These are phyloP conservation scores for Aspergillus ostianus DNA, from an alignment of 495 filamentous ascomycete species.

Conservation along the genomic window DNA sequence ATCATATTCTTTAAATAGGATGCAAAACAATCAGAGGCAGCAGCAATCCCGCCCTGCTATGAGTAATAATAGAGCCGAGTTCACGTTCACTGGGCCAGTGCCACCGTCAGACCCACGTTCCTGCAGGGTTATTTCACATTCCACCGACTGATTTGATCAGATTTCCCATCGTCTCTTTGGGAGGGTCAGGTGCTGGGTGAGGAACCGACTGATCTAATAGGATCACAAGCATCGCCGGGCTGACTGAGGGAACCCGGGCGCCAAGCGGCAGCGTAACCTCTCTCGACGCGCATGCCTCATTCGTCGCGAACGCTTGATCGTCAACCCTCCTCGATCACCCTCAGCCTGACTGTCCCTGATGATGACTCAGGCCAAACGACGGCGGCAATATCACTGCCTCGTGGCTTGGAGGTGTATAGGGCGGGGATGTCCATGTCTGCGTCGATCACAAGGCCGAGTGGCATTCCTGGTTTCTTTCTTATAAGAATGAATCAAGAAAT, in stretches of 20 bases:
- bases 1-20: not conserved
- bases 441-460: conserved; percentile 13
- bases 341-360: conserved; percentile 18
- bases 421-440: not conserved
- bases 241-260: conserved; percentile 17
- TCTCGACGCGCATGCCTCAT: conserved; percentile 6
- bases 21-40: not conserved
- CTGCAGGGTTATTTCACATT: conserved; percentile 4
- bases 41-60: not conserved
- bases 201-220: conserved; percentile 14
- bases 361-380: conserved; percentile 19
- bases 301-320: conserved; percentile 5
- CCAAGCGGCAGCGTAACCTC: conserved; percentile 16
- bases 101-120: conserved; percentile 1
- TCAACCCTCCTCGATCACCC: conserved; percentile 1
- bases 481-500: conserved; percentile 1
- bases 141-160: not conserved
- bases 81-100: conserved; percentile 1
- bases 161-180: not conserved
- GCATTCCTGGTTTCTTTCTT: not conserved
- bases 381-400: conserved; percentile 16
- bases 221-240: conserved; percentile 24
- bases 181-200: conserved; percentile 1
- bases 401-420: conserved; percentile 13
- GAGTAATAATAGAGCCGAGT: not conserved